phyloP scores from a whole-genome alignment of 768 basidiomycete species.

The Termitomyces sp. region DNA sequence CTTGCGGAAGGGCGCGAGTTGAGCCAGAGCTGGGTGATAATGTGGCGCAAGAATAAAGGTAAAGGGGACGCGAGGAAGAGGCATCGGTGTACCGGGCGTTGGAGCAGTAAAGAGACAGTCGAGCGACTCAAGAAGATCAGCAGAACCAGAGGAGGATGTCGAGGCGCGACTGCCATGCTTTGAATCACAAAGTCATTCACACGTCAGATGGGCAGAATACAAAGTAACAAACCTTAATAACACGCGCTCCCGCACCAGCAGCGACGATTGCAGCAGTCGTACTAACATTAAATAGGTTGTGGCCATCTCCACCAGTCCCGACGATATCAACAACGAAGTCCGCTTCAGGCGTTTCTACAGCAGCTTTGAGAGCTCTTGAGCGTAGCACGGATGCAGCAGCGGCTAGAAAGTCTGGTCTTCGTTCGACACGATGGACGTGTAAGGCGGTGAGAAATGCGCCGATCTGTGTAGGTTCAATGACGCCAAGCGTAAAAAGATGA shows the following conservation, averaged over 20 bases:
- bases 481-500: slow-evolving; percentile 64
- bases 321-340: slow-evolving; percentile 82
- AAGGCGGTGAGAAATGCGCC: slow-evolving; percentile 88
- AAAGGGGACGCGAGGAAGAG: slow-evolving; percentile 71
- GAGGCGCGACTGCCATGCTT: slow-evolving; percentile 91
- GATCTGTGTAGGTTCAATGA: slow-evolving; percentile 66
- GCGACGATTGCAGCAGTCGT: slow-evolving; percentile 92
- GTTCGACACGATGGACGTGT: slow-evolving; percentile 74
- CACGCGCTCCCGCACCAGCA: slow-evolving; percentile 88
- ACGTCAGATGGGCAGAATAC: neutral
- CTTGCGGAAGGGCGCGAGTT: slow-evolving; percentile 79
- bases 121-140: slow-evolving; percentile 84
- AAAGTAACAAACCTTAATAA: slow-evolving; percentile 66
- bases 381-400: slow-evolving; percentile 75
- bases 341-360: slow-evolving; percentile 48
- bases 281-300: slow-evolving; percentile 96
- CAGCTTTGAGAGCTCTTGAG: slow-evolving; percentile 58
- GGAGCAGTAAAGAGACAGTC: slow-evolving; percentile 72
- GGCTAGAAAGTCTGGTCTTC: slow-evolving; percentile 68
- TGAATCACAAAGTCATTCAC: neutral
- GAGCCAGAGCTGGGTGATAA: slow-evolving; percentile 84
- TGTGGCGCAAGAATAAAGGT: slow-evolving; percentile 91
- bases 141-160: slow-evolving; percentile 94
- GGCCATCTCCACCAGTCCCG: slow-evolving; percentile 92
- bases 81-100: slow-evolving; percentile 48